Percentiles rank a stretch among this genome's conserved stretches.
Conservation (phyloP, 805 yeast genomes). For the Kluyveromyces wickerhamii region DNA sequence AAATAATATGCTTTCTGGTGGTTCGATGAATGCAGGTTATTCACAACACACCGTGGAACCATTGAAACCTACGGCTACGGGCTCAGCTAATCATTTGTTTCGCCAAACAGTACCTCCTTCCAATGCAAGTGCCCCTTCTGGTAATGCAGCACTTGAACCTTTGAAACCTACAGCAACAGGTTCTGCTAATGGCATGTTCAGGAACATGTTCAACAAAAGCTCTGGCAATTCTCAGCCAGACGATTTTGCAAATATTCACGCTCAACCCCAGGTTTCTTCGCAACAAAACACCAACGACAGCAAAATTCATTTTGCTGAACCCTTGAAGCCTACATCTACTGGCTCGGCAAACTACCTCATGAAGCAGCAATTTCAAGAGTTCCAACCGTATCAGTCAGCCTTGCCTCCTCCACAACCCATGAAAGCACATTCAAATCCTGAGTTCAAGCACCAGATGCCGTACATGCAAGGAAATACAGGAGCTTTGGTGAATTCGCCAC, state of each 20-base stretch:
- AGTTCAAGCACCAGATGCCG: background rate
- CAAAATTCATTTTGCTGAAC: conserved; percentile 10
- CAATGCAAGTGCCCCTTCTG: background rate
- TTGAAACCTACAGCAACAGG: conserved; percentile 30
- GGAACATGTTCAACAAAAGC: conserved; percentile 16
- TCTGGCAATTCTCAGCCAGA: conserved; percentile 5
- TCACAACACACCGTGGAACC: conserved; percentile 18
- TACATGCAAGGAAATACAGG: background rate
- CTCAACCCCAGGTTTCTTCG: conserved; percentile 2
- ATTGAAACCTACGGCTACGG: conserved; percentile 29
- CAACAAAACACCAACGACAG: no score
- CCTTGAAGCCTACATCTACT: conserved; percentile 33
- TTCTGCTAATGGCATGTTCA: conserved; percentile 26
- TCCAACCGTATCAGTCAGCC: conserved; percentile 5
- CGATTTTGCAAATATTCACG: background rate
- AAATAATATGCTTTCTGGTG: conserved; percentile 33
- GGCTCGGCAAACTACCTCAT: conserved; percentile 34
- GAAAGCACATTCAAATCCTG: background rate
- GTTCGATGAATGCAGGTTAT: conserved; percentile 49
- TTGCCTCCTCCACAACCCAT: background rate
- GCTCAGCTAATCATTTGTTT: conserved; percentile 28
- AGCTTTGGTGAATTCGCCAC: background rate
- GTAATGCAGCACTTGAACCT: conserved; percentile 19
- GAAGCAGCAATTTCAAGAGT: conserved; percentile 15
- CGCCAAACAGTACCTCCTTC: conserved; percentile 27